A percentile compares a stretch with the other conserved stretches of the same genome.
phyloP scores from a whole-genome alignment of 2,329 filamentous ascomycete species.

The Cladophialophora carrionii region DNA sequence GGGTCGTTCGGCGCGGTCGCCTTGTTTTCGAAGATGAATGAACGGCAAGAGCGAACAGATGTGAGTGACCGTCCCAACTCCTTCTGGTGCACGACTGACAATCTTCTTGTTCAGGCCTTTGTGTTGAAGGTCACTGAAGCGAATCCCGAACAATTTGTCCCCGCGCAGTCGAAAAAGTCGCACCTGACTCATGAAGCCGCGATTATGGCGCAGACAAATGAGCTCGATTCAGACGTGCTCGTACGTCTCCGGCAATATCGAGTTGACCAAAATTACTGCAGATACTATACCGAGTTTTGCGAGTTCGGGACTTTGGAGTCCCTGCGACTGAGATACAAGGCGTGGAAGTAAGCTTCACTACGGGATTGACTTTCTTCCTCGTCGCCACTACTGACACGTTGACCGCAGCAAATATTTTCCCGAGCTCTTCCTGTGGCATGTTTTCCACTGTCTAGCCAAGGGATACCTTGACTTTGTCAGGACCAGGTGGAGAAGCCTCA shows the following conservation, averaged over 20 bases:
- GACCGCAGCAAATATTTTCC: conserved; percentile 27
- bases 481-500: conserved; percentile 20
- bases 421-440: conserved; percentile 33
- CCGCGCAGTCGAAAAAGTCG: conserved; percentile 2
- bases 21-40: conserved; percentile 24
- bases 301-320: conserved; percentile 20
- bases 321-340: conserved; percentile 31
- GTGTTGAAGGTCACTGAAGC: conserved; percentile 10
- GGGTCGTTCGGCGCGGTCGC: conserved; percentile 30
- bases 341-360: conserved; percentile 24
- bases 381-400: not conserved
- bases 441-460: conserved; percentile 28
- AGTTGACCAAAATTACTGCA: conserved; percentile 16
- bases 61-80: conserved; percentile 2
- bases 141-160: not conserved
- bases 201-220: conserved; percentile 30
- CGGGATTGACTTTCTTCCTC: not conserved
- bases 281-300: conserved; percentile 33
- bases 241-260: conserved; percentile 24
- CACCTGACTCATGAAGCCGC: conserved; percentile 19
- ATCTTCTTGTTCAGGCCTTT: conserved; percentile 1
- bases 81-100: not conserved
- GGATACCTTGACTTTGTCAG: conserved; percentile 18
- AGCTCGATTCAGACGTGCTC: conserved; percentile 13
- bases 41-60: conserved; percentile 17